Evolutionary conservation across 495 filamentous ascomycete species (phyloP).

Genomic region (Oidiodendron maius): DNA sequence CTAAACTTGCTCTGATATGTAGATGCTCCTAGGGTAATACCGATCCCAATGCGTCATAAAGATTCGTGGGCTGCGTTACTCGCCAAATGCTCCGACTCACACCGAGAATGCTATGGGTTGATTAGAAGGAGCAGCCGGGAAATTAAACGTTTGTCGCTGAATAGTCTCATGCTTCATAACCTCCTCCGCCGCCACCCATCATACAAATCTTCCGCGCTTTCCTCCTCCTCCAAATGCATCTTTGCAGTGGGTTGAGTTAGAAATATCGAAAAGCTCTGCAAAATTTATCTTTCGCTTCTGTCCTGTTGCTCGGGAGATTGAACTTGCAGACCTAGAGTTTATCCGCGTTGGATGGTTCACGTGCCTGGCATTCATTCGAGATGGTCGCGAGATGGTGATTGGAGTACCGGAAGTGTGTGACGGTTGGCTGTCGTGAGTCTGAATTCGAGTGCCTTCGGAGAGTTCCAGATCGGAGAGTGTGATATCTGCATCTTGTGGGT

Average conservation of each 20-base stretch:
- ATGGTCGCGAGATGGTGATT: conserved; percentile 33
- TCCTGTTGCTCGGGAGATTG: conserved; percentile 54
- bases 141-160: conserved; percentile 2
- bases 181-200: conserved; percentile 15
- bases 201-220: conserved; percentile 71
- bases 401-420: conserved; percentile 27
- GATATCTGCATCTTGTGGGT: conserved; percentile 65
- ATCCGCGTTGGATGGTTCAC: conserved; percentile 32
- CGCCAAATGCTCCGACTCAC: not conserved
- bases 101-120: not conserved
- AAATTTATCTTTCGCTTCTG: conserved; percentile 77
- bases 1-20: not conserved
- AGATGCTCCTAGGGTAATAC: not conserved
- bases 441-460: conserved; percentile 32
- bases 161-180: not conserved
- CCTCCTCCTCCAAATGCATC: conserved; percentile 54
- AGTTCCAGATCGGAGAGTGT: conserved; percentile 46
- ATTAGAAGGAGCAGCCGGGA: not conserved
- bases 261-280: conserved; percentile 79
- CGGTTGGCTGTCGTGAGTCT: conserved; percentile 21
- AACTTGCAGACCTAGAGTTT: conserved; percentile 36
- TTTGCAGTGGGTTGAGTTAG: conserved; percentile 54
- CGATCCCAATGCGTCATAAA: not conserved
- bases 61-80: not conserved
- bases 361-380: conserved; percentile 46